Conservation (phyloP, 139 green algal genomes). For the Micractinium sp. region DNA sequence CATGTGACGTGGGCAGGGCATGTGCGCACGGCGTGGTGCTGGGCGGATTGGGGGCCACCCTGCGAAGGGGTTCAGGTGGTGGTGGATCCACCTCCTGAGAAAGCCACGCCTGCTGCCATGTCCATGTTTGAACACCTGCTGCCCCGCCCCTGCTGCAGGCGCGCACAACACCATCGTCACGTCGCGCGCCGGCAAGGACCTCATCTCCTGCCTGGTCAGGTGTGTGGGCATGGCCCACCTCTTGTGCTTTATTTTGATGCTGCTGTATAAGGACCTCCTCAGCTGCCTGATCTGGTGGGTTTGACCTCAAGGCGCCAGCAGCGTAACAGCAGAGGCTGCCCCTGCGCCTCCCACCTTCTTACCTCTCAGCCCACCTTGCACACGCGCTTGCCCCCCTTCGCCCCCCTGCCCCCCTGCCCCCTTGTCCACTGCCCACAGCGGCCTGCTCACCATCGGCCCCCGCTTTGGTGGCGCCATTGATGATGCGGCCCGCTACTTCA, state of each 20-base stretch:
- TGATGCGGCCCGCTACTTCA: slow-evolving; percentile 88
- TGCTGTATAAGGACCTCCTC: too few species aligned
- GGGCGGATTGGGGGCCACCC: too few species aligned
- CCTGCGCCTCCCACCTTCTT: background rate
- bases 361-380: background rate
- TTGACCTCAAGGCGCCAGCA: background rate
- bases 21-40: too few species aligned
- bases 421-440: slow-evolving; percentile 20
- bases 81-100: too few species aligned
- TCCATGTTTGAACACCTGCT: background rate
- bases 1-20: background rate
- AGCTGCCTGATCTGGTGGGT: too few species aligned
- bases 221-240: background rate
- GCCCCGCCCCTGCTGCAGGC: slow-evolving; percentile 47
- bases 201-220: slow-evolving; percentile 86
- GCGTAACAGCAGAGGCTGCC: background rate
- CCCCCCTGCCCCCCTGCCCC: background rate
- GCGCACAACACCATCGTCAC: slow-evolving; percentile 96
- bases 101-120: background rate
- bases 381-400: too few species aligned
- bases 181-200: slow-evolving; percentile 85
- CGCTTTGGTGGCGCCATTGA: slow-evolving; percentile 94
- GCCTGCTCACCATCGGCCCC: slow-evolving; percentile 87
- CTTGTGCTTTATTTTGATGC: background rate
- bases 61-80: too few species aligned